Conservation (phyloP, 2,329 filamentous ascomycete genomes). For the Colletotrichum liriopes region DNA sequence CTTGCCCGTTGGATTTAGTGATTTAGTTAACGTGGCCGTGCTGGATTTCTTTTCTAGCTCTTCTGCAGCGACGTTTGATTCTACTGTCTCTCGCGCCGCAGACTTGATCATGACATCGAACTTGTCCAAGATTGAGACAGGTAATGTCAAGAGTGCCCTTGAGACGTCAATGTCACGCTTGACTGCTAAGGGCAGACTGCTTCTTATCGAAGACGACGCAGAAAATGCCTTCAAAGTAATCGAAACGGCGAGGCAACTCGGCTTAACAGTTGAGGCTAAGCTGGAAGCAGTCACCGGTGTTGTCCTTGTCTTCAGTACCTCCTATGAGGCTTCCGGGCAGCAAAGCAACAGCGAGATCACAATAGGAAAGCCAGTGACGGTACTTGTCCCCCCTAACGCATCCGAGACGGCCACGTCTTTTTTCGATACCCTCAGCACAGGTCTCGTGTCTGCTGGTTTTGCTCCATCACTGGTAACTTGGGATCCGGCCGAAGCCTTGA, state of each 20-base stretch:
- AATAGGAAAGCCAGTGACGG: not conserved
- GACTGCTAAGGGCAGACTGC: not conserved
- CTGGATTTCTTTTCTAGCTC: not conserved
- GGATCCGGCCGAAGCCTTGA: not conserved
- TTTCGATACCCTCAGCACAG: not conserved
- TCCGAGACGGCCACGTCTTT: not conserved
- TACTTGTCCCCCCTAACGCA: not conserved
- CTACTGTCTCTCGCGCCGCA: not conserved
- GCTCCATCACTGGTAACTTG: not conserved
- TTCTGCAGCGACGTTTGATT: not conserved
- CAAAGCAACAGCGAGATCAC: not conserved
- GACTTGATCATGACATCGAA: not conserved
- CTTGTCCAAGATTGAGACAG: not conserved
- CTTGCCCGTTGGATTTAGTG: not conserved
- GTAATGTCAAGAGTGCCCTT: not conserved
- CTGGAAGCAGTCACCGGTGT: not conserved
- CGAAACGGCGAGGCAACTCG: not conserved
- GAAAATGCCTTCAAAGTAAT: not conserved
- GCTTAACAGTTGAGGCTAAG: not conserved
- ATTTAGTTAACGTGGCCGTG: not conserved
- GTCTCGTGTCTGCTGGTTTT: not conserved
- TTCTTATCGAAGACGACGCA: not conserved
- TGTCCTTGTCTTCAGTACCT: not conserved
- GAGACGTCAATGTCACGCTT: not conserved
- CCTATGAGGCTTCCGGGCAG: not conserved